Base-by-base conservation (phyloP, 2,329 filamentous ascomycete genomes). In the Paraphaeosphaeria minitans region DNA sequence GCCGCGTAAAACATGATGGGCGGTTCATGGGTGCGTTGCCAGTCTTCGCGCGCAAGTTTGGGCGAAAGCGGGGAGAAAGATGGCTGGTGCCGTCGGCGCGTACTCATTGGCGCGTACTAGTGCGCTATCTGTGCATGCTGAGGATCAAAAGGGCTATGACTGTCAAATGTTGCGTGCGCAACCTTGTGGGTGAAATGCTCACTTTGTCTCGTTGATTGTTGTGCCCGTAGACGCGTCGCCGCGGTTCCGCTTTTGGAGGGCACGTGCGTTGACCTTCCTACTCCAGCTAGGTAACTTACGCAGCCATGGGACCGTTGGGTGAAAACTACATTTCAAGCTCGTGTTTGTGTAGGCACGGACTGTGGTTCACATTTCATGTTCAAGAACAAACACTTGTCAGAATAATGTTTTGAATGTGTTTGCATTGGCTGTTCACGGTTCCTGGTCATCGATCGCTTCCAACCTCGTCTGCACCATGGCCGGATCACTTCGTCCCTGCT, bases 381-480 rank as follows among this genome's bases (percentile, higher is more conserved):
- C n/a, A 21, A 42, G 5, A 21, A n/a, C 8, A n/a, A n/a, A 19
- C 16, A 21, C 5, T 21, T 5, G n/a, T 1, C 9, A 19, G 9
- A 42, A 14, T 33, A 4, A 33, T 37, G 14, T 8, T 6, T 37
- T 22, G 9, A 21, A 10, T 6, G 7, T 9, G 13, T 37, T 22
- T n/a, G n/a, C 19, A 42, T 24, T 42, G 37, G 8, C 13, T 53
- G 7, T 49, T 70, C 58, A 75, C 16, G 68, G 68, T 43, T 76
- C 74, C 53, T 75, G 73, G 33, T 74, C 71, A 39, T 74, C 72
- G 55, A 76, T 72, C 3, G 65, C 69, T 46, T 74, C 70, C 62
- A 75, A 58, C 53, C 74, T 69, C 48, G 66, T 68, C 63, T 70
- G 66, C 16, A 76, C 66, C 71, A 75, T 74, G 9, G 66, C 68